These are phyloP conservation scores for Phytophthora sp. DNA, from an alignment of 352 stramenopile species.

Conservation along the genomic window DNA sequence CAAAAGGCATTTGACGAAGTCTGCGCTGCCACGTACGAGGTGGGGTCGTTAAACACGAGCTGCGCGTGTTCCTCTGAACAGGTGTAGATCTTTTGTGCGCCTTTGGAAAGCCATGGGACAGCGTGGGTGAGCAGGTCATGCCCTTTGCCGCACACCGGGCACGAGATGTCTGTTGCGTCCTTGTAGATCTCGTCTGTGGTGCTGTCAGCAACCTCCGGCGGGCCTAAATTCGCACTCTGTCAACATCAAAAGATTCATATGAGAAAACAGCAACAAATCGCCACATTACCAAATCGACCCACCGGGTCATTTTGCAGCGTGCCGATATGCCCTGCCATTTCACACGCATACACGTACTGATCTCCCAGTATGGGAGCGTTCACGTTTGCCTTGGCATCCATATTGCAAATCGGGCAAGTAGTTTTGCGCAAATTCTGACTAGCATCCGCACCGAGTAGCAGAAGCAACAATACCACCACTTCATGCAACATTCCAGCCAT, in stretches of 20 bases:
- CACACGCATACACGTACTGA: constrained; percentile 69
- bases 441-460: constrained; percentile 12
- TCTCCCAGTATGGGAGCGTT: constrained; percentile 62
- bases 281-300: background rate
- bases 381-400: constrained; percentile 44
- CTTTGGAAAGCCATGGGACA: constrained; percentile 58
- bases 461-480: constrained; percentile 21
- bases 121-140: constrained; percentile 55
- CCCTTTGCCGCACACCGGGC: constrained; percentile 55
- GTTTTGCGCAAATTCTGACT: constrained; percentile 48
- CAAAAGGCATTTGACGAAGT: constrained; percentile 41
- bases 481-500: no score
- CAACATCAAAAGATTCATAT: no score
- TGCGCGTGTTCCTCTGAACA: constrained; percentile 57
- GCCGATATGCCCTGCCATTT: constrained; percentile 76
- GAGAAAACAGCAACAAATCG: background rate
- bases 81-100: constrained; percentile 66
- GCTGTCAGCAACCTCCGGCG: constrained; percentile 40
- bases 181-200: constrained; percentile 60
- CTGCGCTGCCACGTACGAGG: constrained; percentile 30
- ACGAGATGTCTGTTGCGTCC: constrained; percentile 46
- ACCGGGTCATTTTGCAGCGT: constrained; percentile 67
- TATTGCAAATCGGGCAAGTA: constrained; percentile 45
- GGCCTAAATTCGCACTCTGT: constrained; percentile 37
- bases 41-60: constrained; percentile 43